Conservation (phyloP, 192 early-diverging fungal genomes). For the Coemansia sp. region DNA sequence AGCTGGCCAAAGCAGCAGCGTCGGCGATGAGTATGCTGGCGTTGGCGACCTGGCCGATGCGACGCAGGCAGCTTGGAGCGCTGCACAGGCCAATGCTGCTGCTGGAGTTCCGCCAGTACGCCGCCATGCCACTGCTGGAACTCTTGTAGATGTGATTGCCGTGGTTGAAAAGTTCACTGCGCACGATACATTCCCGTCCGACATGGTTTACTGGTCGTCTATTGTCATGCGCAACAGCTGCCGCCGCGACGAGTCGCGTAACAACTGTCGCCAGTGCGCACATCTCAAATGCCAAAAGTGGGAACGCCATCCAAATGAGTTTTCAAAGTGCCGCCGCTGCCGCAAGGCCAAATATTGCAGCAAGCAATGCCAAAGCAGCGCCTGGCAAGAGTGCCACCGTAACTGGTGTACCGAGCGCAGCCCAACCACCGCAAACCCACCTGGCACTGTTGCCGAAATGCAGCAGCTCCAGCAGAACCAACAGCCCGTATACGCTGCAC, state of each 20-base stretch:
- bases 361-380: constrained; percentile 69
- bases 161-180: constrained; percentile 73
- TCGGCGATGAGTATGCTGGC: constrained; percentile 19
- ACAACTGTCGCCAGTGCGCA: constrained; percentile 74
- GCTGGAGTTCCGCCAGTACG: constrained; percentile 31
- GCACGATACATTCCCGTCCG: constrained; percentile 60
- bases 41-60: constrained; percentile 32
- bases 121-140: constrained; percentile 21
- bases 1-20: not conserved
- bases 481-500: not conserved
- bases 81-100: constrained; percentile 23
- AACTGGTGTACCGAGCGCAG: constrained; percentile 72
- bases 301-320: constrained; percentile 71
- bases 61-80: constrained; percentile 28
- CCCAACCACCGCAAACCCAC: constrained; percentile 21
- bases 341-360: constrained; percentile 86
- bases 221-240: constrained; percentile 81
- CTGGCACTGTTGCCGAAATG: not conserved
- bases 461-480: not conserved
- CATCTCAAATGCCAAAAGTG: constrained; percentile 75
- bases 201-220: constrained; percentile 67
- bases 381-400: constrained; percentile 76
- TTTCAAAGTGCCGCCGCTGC: constrained; percentile 85
- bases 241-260: constrained; percentile 67
- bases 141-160: constrained; percentile 65